Evolutionary conservation across 169 alveolate genomes (phyloP).

Genomic region (Plasmodium ovale): DNA sequence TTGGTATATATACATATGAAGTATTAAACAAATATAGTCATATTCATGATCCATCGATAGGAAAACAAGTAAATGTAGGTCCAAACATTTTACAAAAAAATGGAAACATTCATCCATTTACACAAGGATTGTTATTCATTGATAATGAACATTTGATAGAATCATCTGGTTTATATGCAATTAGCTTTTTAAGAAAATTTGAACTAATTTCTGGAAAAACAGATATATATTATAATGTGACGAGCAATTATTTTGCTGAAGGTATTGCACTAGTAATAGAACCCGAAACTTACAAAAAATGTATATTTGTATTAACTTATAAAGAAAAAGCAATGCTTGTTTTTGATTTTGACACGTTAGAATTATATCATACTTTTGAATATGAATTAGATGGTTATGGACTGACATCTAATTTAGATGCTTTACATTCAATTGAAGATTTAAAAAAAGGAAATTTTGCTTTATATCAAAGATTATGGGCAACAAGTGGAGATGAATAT

Average conservation of each 20-base stretch:
- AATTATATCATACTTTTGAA: conserved; percentile 26
- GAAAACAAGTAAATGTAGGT: conserved; percentile 13
- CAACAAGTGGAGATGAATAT: conserved; percentile 77
- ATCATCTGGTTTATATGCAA: conserved; percentile 73
- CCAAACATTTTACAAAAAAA: not conserved
- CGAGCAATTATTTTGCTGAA: conserved; percentile 76
- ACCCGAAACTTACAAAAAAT: conserved; percentile 76
- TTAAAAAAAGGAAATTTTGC: conserved; percentile 44
- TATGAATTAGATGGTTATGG: conserved; percentile 79
- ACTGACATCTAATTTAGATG: conserved; percentile 78
- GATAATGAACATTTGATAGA: conserved; percentile 61
- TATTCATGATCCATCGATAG: conserved; percentile 41
- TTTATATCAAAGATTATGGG: conserved; percentile 76
- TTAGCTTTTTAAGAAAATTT: conserved; percentile 76
- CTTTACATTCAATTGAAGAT: conserved; percentile 1
- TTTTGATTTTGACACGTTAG: conserved; percentile 75
- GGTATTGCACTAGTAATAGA: conserved; percentile 80
- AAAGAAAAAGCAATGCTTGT: conserved; percentile 72
- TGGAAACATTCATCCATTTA: conserved; percentile 61
- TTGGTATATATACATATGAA: conserved; percentile 30
- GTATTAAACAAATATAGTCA: conserved; percentile 38
- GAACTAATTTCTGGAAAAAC: conserved; percentile 67
- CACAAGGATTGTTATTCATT: conserved; percentile 79
- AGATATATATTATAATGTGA: conserved; percentile 24
- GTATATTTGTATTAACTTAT: conserved; percentile 76